Conservation (phyloP, 768 basidiomycete species). For the Suillus placidus region DNA sequence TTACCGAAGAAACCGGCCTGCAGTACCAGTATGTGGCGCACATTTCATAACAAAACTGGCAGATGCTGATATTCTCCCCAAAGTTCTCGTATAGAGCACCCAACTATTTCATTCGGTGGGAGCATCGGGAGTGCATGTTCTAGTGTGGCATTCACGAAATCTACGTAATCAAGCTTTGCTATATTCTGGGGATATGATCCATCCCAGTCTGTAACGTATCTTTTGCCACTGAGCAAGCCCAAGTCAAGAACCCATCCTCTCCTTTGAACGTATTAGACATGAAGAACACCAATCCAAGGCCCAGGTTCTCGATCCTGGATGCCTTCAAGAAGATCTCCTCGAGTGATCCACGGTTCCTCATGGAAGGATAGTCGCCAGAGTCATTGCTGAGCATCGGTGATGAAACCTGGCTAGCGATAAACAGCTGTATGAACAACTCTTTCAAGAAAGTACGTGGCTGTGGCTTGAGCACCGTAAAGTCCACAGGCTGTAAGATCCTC, state of each 20-base stretch:
- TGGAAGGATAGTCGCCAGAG: slow-evolving; percentile 39
- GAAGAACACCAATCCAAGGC: slow-evolving; percentile 78
- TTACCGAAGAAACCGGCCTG: slow-evolving; percentile 49
- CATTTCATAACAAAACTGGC: neutral
- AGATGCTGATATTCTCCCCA: slow-evolving; percentile 1
- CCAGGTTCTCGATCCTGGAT: slow-evolving; percentile 61
- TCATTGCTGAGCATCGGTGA: slow-evolving; percentile 60
- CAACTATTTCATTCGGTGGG: slow-evolving; percentile 79
- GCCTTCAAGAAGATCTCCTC: slow-evolving; percentile 84
- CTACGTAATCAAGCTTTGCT: slow-evolving; percentile 7
- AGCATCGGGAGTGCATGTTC: slow-evolving; percentile 69
- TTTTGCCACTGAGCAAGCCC: slow-evolving; percentile 68
- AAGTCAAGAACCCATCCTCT: slow-evolving; percentile 54
- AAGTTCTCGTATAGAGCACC: slow-evolving; percentile 75
- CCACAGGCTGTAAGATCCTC: slow-evolving; percentile 64
- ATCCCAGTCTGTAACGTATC: slow-evolving; percentile 70
- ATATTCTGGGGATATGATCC: slow-evolving; percentile 49
- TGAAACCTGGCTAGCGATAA: slow-evolving; percentile 73
- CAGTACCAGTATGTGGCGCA: slow-evolving; percentile 59
- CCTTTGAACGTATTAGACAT: slow-evolving; percentile 48
- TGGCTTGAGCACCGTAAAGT: slow-evolving; percentile 75
- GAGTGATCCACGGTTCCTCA: slow-evolving; percentile 58
- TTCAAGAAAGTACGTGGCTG: slow-evolving; percentile 67
- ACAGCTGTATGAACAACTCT: slow-evolving; percentile 67
- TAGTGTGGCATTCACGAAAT: slow-evolving; percentile 69